Evolutionary conservation across 2,329 filamentous ascomycete species (phyloP).

Genomic region (Ophiostoma perfectum): DNA sequence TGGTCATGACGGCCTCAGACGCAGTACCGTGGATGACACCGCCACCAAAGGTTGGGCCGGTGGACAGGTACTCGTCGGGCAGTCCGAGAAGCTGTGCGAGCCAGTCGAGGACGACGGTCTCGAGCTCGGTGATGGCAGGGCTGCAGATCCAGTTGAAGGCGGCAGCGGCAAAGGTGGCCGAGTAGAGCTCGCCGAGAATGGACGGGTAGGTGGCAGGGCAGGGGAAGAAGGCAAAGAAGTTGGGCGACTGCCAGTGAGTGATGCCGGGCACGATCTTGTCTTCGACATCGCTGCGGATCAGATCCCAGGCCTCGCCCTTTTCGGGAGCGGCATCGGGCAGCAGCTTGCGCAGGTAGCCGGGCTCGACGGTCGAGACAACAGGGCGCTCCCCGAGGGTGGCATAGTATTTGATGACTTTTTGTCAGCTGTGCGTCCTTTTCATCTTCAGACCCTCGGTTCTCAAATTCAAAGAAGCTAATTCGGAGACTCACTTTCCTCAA

Average conservation of each 20-base stretch:
- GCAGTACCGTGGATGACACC: constrained; percentile 94
- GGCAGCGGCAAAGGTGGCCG: constrained; percentile 77
- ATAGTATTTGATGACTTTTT: constrained; percentile 76
- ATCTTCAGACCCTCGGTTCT: too few species aligned
- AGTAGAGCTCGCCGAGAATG: constrained; percentile 90
- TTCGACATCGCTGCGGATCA: constrained; percentile 79
- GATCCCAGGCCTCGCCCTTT: constrained; percentile 65
- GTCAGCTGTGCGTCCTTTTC: neutral
- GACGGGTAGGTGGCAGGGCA: constrained; percentile 74
- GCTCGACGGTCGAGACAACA: constrained; percentile 72
- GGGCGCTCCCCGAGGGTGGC: constrained; percentile 63
- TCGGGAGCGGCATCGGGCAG: constrained; percentile 63
- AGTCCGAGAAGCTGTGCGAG: constrained; percentile 69
- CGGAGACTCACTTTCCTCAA: constrained; percentile 70
- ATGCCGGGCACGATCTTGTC: constrained; percentile 83
- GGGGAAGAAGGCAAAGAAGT: constrained; percentile 95
- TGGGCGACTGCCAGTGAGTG: constrained; percentile 88
- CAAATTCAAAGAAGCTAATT: too few species aligned
- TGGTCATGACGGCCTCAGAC: constrained; percentile 78
- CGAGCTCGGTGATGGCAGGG: constrained; percentile 85
- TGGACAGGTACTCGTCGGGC: constrained; percentile 67
- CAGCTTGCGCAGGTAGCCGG: constrained; percentile 77
- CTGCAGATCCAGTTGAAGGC: constrained; percentile 98
- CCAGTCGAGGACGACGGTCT: constrained; percentile 92
- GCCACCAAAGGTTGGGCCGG: constrained; percentile 65